A percentile compares a stretch with the other conserved stretches of the same genome.
phyloP scores from a whole-genome alignment of 805 yeast species.

The Cyberlindnera maritima region DNA sequence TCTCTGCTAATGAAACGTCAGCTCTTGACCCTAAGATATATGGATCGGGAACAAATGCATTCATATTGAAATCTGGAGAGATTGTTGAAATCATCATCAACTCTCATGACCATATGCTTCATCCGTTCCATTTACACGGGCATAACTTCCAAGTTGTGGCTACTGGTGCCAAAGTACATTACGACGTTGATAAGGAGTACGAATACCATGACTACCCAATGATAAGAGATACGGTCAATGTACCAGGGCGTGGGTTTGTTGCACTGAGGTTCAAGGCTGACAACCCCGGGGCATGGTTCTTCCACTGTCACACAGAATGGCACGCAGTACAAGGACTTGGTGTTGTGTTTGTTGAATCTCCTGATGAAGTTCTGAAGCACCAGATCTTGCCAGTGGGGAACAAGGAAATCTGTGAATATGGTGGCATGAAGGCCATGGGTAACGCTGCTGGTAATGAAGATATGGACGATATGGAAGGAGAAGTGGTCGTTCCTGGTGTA shows the following conservation, averaged over 20 bases:
- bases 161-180: conserved; percentile 40
- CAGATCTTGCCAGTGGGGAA: conserved; percentile 43
- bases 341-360: conserved; percentile 66
- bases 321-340: conserved; percentile 82
- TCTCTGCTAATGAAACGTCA: conserved; percentile 49
- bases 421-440: conserved; percentile 48
- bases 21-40: conserved; percentile 59
- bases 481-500: conserved; percentile 1
- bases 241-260: conserved; percentile 62
- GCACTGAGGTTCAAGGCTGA: conserved; percentile 72
- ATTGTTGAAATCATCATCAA: conserved; percentile 74
- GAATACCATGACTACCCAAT: conserved; percentile 53
- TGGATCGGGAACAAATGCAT: conserved; percentile 66
- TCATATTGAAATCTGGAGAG: conserved; percentile 56
- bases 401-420: conserved; percentile 44
- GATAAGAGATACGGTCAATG: conserved; percentile 69
- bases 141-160: conserved; percentile 64
- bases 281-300: conserved; percentile 92
- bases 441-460: conserved; percentile 67
- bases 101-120: conserved; percentile 75
- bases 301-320: conserved; percentile 91
- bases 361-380: conserved; percentile 45
- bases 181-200: conserved; percentile 18
- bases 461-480: conserved; percentile 56
- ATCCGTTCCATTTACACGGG: conserved; percentile 79